A percentile compares a stretch with the other conserved stretches of the same genome.
Conservation (phyloP, 345 rosid species). For the Ceriops decandra region DNA sequence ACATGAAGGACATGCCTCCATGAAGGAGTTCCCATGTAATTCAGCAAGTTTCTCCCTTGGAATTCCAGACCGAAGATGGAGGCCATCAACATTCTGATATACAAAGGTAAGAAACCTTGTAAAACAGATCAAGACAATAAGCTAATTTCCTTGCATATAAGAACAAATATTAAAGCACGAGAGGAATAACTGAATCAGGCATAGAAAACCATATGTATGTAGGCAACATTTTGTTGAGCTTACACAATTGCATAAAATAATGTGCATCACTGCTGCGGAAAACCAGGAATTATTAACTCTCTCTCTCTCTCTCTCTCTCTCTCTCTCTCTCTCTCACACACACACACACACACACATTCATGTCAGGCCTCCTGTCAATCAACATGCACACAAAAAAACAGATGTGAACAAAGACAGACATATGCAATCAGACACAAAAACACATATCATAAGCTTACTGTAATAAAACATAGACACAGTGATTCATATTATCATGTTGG, state of each 20-base stretch:
- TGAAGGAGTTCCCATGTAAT: slow-evolving; percentile 89
- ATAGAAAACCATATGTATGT: not conserved
- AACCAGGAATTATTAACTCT: not conserved
- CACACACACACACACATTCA: not conserved
- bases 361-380: not conserved
- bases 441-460: too few relatives aligned
- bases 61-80: slow-evolving; percentile 97
- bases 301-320: not conserved
- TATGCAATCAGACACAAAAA: too few relatives aligned
- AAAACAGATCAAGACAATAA: not conserved
- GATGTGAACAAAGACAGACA: too few relatives aligned
- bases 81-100: slow-evolving; percentile 84
- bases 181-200: not conserved
- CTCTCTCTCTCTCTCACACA: not conserved
- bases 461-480: not conserved
- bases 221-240: not conserved
- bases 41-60: slow-evolving; percentile 97
- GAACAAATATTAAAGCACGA: not conserved
- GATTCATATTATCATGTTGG: not conserved
- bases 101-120: not conserved
- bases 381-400: too few relatives aligned
- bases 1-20: slow-evolving; percentile 88
- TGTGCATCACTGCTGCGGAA: not conserved
- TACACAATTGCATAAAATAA: not conserved
- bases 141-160: not conserved